Percentiles rank a stretch among this genome's conserved stretches.
Evolutionary conservation across 2,329 filamentous ascomycete genomes (phyloP).

Genomic region (Paecilomyces variotii): DNA sequence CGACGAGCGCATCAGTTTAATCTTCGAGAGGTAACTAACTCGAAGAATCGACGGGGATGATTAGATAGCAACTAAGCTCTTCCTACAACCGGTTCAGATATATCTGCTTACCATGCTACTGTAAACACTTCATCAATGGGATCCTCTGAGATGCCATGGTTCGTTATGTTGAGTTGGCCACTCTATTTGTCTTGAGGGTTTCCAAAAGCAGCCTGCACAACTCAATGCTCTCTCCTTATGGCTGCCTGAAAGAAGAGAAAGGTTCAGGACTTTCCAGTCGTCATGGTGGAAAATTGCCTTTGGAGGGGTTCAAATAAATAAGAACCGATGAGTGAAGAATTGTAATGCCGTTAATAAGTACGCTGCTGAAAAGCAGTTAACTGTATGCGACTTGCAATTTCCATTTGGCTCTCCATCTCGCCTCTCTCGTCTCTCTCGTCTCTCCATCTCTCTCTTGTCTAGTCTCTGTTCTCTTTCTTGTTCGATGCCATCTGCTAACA

Average conservation of each 20-base stretch:
- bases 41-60: slow-evolving; percentile 13
- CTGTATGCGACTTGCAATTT: no score
- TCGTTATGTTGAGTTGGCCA: slow-evolving; percentile 2
- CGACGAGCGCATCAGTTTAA: slow-evolving; percentile 16
- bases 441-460: no score
- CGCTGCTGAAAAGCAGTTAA: no score
- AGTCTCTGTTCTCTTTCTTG: no score
- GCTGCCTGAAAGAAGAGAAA: neutral
- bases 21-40: slow-evolving; percentile 16
- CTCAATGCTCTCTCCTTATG: neutral
- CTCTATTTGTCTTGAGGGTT: slow-evolving; percentile 2
- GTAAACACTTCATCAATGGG: slow-evolving; percentile 4
- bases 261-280: neutral
- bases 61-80: neutral
- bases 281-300: neutral
- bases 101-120: neutral
- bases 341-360: no score
- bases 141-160: slow-evolving; percentile 4
- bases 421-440: no score
- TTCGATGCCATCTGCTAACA: no score
- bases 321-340: no score
- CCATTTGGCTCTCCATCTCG: no score
- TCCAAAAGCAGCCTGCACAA: neutral
- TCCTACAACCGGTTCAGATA: neutral
- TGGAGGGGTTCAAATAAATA: no score